Conservation (phyloP, 495 filamentous ascomycete species). For the Terfezia boudieri region DNA sequence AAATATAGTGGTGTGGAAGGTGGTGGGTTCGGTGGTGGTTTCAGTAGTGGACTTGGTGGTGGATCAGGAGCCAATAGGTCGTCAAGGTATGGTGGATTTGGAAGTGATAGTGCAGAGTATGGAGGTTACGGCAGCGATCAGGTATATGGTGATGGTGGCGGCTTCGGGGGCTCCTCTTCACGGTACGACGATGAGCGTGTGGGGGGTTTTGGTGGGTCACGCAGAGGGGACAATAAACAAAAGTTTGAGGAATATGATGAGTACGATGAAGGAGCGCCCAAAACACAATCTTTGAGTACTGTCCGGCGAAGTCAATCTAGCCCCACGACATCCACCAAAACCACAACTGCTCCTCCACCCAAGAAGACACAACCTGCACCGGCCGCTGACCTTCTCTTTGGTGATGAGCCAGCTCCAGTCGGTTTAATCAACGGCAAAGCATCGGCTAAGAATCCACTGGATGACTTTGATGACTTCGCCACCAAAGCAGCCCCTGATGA, state of each 20-base stretch:
- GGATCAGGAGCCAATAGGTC: constrained; percentile 5
- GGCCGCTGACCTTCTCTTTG: constrained; percentile 76
- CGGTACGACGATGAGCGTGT: constrained; percentile 33
- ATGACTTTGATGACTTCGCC: constrained; percentile 27
- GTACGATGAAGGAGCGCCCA: constrained; percentile 53
- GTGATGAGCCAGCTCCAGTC: constrained; percentile 37
- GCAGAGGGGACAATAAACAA: constrained; percentile 34
- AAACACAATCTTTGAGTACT: constrained; percentile 9
- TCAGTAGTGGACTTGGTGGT: constrained; percentile 18
- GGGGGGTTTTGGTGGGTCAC: constrained; percentile 4
- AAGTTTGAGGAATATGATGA: constrained; percentile 96
- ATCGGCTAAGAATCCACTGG: constrained; percentile 19
- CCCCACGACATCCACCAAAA: constrained; percentile 15
- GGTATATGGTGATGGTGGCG: constrained; percentile 84
- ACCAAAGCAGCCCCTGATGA: constrained; percentile 32
- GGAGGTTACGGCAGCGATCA: constrained; percentile 67
- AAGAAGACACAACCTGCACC: constrained; percentile 49
- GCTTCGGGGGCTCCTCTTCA: constrained; percentile 38
- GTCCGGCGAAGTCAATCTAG: constrained; percentile 26
- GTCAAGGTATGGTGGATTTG: constrained; percentile 70
- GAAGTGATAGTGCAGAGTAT: constrained; percentile 48
- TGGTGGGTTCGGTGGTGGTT: constrained; percentile 30
- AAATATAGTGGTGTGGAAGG: constrained; percentile 91
- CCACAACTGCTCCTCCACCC: constrained; percentile 27
- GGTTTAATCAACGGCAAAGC: constrained; percentile 28